phyloP scores from a whole-genome alignment of 2,329 filamentous ascomycete species.

The Xylariaceae sp. region DNA sequence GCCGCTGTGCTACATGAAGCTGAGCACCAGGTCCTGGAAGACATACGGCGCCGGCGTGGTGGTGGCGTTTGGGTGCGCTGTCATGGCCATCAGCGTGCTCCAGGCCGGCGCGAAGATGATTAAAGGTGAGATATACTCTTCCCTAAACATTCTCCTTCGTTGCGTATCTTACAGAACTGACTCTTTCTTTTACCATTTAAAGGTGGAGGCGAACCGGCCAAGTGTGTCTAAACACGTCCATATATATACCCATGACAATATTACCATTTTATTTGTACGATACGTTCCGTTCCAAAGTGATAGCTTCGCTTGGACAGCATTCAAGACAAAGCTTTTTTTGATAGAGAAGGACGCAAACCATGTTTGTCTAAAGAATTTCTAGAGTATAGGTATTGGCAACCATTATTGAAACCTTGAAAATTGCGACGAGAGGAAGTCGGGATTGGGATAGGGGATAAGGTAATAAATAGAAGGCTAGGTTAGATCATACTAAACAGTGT shows the following conservation, averaged over 20 bases:
- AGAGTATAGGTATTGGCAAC: too few relatives aligned
- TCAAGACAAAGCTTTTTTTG: neutral
- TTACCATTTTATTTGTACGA: neutral
- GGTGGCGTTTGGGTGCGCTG: constrained; percentile 72
- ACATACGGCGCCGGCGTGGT: constrained; percentile 65
- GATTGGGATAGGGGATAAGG: too few relatives aligned
- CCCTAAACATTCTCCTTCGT: neutral
- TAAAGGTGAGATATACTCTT: constrained; percentile 34
- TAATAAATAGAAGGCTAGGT: too few relatives aligned
- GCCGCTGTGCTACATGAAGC: constrained; percentile 89
- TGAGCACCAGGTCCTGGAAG: constrained; percentile 71
- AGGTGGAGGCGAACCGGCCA: constrained; percentile 27
- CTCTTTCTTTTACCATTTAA: constrained; percentile 7
- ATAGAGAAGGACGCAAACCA: too few relatives aligned
- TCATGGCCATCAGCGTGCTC: constrained; percentile 76
- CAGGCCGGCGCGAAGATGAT: constrained; percentile 67
- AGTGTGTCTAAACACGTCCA: constrained; percentile 24
- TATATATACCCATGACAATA: neutral
- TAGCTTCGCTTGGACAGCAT: neutral
- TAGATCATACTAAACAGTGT: too few relatives aligned
- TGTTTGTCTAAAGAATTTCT: too few relatives aligned
- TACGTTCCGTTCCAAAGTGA: neutral
- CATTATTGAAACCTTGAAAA: too few relatives aligned
- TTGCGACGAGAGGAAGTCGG: too few relatives aligned
- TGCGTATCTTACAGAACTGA: neutral